Percentiles rank a stretch among this genome's conserved stretches.
These are phyloP conservation scores for Strobilomyces dryophilus DNA, from an alignment of 768 basidiomycete species.

Conservation along the genomic window DNA sequence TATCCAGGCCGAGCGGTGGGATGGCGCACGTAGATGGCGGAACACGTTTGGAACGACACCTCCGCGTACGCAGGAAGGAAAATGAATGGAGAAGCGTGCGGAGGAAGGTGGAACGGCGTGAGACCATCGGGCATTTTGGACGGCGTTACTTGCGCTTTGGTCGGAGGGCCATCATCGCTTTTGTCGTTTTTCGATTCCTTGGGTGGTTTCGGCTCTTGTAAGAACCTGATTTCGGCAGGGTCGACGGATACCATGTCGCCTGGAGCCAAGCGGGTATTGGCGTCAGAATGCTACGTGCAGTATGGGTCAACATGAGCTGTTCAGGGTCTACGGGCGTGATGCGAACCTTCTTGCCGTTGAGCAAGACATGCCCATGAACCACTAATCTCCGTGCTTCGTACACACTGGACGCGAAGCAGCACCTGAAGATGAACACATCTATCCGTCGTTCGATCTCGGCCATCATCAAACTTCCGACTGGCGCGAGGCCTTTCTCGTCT, in stretches of 20 bases:
- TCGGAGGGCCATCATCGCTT: background rate
- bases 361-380: conserved; percentile 77
- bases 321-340: background rate
- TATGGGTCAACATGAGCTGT: background rate
- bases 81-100: conserved; percentile 84
- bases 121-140: conserved; percentile 24
- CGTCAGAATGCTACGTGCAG: conserved; percentile 61
- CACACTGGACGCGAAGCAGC: conserved; percentile 83
- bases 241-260: conserved; percentile 94
- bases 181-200: conserved; percentile 11
- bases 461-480: conserved; percentile 95
- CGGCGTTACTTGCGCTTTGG: background rate
- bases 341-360: conserved; percentile 88
- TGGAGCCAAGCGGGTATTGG: conserved; percentile 85
- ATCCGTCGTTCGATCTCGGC: conserved; percentile 90
- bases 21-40: conserved; percentile 89
- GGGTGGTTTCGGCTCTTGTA: conserved; percentile 37
- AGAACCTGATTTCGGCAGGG: conserved; percentile 72
- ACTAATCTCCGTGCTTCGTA: conserved; percentile 88
- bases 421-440: conserved; percentile 88
- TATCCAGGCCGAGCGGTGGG: conserved; percentile 96
- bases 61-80: conserved; percentile 94
- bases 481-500: conserved; percentile 64
- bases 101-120: conserved; percentile 82
- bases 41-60: conserved; percentile 82